Base-by-base conservation (phyloP, 495 filamentous ascomycete species). In the Delitschia confertaspora region DNA sequence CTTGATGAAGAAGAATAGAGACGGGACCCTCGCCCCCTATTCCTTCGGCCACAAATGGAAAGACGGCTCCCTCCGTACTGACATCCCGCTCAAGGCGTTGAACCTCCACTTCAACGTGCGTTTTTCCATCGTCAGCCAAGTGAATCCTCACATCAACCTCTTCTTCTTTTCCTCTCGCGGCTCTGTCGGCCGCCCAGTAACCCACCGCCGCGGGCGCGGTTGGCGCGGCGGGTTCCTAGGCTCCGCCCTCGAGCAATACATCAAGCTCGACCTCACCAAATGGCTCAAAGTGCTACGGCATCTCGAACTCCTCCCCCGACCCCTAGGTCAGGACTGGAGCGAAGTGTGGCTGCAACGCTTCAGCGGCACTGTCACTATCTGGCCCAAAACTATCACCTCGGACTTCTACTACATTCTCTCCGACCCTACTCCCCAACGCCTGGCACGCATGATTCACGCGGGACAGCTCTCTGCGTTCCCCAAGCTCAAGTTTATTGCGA, bases 21-120 rank as follows among this genome's bases (percentile, higher is more conserved):
- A 82, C 41, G 88, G 88, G 1, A 77, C 68, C 1, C 71, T 96
- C 1, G 71, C 69, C 0, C 89, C 89, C 0, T 96, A 93, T 60
- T 85, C 80, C 2, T 95, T 95, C 57, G 89, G 88, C 0, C 85
- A 94, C 64, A 95, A 94, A 65, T 98, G 93, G 93, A 96, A 96
- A 63, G 91, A 98, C 58, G 91, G 93, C 38, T 84, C 78, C 45
- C 65, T 98, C 26, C 79, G 89, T 9, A 98, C 91, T 1, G 91
- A 98, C 59, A 95, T 98, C 42, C 91, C 91, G 0, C 78, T 96
- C 58, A 89, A 87, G 62, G 79, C 88, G 5, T 68, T 98, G 30
- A 96, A 96, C 56, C 69, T 91, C 1, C 85, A 95, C 60, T 96
- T 96, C 73, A 95, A 95, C 61, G 93, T 96, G 55, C 93, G 88